These are phyloP conservation scores for Saturnispora gosingensis DNA, from an alignment of 805 yeast species.

Conservation along the genomic window DNA sequence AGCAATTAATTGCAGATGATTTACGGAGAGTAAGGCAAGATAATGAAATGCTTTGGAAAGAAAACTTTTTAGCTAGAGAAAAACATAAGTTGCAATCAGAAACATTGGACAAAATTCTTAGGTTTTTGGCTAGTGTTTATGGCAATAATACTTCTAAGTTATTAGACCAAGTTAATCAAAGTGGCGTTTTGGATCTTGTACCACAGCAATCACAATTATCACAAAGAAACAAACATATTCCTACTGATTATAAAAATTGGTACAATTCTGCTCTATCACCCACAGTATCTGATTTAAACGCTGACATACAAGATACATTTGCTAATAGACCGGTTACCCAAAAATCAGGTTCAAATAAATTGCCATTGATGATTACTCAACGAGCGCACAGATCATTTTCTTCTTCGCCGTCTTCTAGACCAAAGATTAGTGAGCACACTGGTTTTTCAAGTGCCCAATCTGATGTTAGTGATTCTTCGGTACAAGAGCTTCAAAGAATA, in stretches of 20 bases:
- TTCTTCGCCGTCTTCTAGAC: constrained; percentile 1
- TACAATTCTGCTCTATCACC: constrained; percentile 8
- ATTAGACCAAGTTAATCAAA: constrained; percentile 19
- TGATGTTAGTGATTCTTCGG: constrained; percentile 6
- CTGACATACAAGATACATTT: not conserved
- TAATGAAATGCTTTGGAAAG: constrained; percentile 87
- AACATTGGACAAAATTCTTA: constrained; percentile 76
- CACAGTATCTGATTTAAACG: not conserved
- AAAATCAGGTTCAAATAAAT: constrained; percentile 1
- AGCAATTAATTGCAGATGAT: constrained; percentile 75
- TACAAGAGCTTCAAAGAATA: constrained; percentile 1
- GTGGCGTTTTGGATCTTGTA: not conserved
- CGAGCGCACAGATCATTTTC: constrained; percentile 17
- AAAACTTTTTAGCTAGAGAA: constrained; percentile 73
- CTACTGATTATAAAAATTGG: not conserved
- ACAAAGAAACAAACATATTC: not conserved
- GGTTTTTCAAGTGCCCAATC: constrained; percentile 3
- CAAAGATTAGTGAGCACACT: not conserved
- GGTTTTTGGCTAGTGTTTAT: constrained; percentile 78
- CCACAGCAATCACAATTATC: not conserved
- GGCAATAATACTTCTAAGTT: constrained; percentile 47
- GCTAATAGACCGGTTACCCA: not conserved
- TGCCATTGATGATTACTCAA: constrained; percentile 23
- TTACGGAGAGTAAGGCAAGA: constrained; percentile 74
- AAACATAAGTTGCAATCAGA: constrained; percentile 79